Evolutionary conservation across 805 yeast genomes (phyloP), one percentile per base, ranked within the genome.

Genomic region (Kodamaea leandrae): DNA sequence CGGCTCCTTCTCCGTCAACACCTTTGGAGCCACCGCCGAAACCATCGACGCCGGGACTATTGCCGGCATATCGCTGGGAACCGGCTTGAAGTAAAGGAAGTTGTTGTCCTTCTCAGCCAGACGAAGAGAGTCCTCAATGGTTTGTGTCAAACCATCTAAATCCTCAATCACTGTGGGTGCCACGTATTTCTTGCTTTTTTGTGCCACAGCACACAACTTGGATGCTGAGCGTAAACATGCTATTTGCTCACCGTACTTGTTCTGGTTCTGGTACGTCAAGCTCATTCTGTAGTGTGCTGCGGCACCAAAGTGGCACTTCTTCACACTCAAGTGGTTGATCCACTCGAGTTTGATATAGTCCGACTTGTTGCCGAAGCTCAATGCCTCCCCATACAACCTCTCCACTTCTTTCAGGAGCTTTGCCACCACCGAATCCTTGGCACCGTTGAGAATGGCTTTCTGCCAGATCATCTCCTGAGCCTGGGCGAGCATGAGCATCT

Each of bases 391-490:
- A 51, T 88, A 90, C 41, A 65, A 78, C 2, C 71, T 71, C 0
- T 85, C 67, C 0, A 80, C 82, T 52, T 82, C 87, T 4, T 68
- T 59, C 0, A 96, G 76, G 33, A 90, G 61, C 50, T 79, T 77
- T 1, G 93, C 73, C 2, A 89, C 61, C 3, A 80, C 64, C 0
- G 82, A 64, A 53, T 84, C 80, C 50, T 80, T 83, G 9, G 68
- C 64, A 13, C 62, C 58, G 27, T 63, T 58, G 0, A 69, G 60
- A 3, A 65, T 39, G 0, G 96, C 88, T 51, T 82, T 81, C 36
- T 76, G 79, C 96, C 96, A 89, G 37, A 83, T 78, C 9, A 79
- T 72, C 54, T 90, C 96, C 60, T 89, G 96, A 0, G 96, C 93
- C 53, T 87, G 96, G 0, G 95, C 93, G 28, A 85, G 55, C 77